phyloP scores from a whole-genome alignment of 139 green algal genomes.

The Coelastrella sp. region DNA sequence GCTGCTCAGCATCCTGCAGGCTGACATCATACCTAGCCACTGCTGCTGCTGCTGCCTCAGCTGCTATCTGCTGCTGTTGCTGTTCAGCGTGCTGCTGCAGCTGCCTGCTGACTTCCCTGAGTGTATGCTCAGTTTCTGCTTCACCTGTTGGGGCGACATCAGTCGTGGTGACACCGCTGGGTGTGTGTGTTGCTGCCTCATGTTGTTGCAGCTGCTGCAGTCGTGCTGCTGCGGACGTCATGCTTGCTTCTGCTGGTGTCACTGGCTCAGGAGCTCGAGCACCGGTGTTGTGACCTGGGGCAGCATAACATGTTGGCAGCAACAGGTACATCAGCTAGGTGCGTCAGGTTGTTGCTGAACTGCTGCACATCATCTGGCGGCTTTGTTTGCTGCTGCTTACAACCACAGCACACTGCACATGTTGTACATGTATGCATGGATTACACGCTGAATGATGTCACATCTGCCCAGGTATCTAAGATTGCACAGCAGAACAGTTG shows the following conservation, averaged over 20 bases:
- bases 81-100: constrained; percentile 12
- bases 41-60: background rate
- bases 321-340: too few relatives aligned
- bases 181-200: constrained; percentile 4
- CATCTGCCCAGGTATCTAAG: too few relatives aligned
- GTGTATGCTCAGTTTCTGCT: constrained; percentile 17
- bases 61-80: constrained; percentile 19
- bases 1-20: background rate
- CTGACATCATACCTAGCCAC: background rate
- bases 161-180: constrained; percentile 12
- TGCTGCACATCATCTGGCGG: too few relatives aligned
- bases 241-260: constrained; percentile 46
- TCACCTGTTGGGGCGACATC: constrained; percentile 12
- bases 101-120: constrained; percentile 39
- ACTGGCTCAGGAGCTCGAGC: constrained; percentile 37
- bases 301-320: background rate
- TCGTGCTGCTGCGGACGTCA: constrained; percentile 41
- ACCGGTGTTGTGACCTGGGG: background rate
- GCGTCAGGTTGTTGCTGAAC: too few relatives aligned
- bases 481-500: too few relatives aligned
- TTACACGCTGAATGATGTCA: too few relatives aligned
- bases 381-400: too few relatives aligned
- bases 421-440: too few relatives aligned
- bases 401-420: too few relatives aligned
- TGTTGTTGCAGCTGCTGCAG: constrained; percentile 51